Percentiles rank a stretch among this genome's conserved stretches.
phyloP scores from a whole-genome alignment of 2,329 filamentous ascomycete genomes.

The Colletotrichum cordylinicola region DNA sequence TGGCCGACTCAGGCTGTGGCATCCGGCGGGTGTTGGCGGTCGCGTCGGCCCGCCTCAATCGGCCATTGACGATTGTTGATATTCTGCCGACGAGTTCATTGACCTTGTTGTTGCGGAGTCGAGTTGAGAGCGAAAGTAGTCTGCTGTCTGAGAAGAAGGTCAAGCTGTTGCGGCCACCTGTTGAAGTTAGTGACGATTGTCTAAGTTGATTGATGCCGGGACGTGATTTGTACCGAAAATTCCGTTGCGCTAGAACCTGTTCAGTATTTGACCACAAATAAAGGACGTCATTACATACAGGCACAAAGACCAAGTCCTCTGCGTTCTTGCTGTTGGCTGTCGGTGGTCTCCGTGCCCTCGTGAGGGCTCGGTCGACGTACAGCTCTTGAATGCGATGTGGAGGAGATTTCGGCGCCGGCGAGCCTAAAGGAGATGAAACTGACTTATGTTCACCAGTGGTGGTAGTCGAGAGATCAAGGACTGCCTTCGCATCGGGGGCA shows the following conservation, averaged over 20 bases:
- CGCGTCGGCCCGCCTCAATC: slow-evolving; percentile 14
- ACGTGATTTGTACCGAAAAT: slow-evolving; percentile 26
- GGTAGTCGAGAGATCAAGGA: background rate
- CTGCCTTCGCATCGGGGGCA: background rate
- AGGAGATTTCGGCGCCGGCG: background rate
- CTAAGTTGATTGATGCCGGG: background rate
- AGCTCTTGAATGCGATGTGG: slow-evolving; percentile 26
- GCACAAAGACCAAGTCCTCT: slow-evolving; percentile 27
- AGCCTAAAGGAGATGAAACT: background rate
- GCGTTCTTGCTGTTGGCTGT: background rate
- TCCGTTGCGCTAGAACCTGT: slow-evolving; percentile 28
- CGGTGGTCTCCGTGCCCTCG: slow-evolving; percentile 14
- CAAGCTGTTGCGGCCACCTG: slow-evolving; percentile 30
- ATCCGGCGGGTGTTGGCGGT: background rate
- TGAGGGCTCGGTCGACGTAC: slow-evolving; percentile 32
- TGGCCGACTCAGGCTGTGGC: background rate
- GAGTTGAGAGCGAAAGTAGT: slow-evolving; percentile 30
- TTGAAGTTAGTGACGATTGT: background rate
- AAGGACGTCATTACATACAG: slow-evolving; percentile 21
- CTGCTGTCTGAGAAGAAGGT: slow-evolving; percentile 36
- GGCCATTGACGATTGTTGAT: slow-evolving; percentile 26
- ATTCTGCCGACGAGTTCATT: slow-evolving; percentile 32
- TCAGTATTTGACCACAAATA: background rate
- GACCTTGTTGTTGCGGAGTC: slow-evolving; percentile 33
- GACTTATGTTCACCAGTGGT: background rate